phyloP scores from a whole-genome alignment of 805 yeast genomes.

The Naumovozyma castellii region DNA sequence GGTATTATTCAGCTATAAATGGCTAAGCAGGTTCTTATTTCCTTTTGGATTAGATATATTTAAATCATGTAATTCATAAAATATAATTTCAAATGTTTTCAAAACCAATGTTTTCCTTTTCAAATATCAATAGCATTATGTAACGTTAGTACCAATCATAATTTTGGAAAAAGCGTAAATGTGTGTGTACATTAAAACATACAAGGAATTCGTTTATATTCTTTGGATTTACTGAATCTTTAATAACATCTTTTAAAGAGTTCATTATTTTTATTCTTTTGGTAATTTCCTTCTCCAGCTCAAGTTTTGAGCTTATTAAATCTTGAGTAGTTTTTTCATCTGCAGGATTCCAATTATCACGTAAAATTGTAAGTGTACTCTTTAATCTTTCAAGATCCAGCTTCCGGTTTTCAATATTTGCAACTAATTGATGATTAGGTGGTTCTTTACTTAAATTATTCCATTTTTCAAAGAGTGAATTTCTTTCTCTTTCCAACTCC shows the following conservation, averaged over 20 bases:
- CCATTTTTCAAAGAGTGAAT: constrained; percentile 4
- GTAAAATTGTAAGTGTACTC: constrained; percentile 5
- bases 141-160: no score
- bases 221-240: constrained; percentile 20
- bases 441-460: constrained; percentile 11
- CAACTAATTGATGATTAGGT: constrained; percentile 10
- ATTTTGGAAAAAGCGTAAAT: no score
- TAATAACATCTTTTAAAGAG: constrained; percentile 14
- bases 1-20: no score
- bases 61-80: no score
- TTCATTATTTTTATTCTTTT: constrained; percentile 14
- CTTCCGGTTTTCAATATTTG: constrained; percentile 3
- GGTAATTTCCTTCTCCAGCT: constrained; percentile 11
- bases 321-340: constrained; percentile 9
- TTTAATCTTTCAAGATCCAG: constrained; percentile 6
- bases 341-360: constrained; percentile 11
- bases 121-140: background rate
- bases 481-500: constrained; percentile 16
- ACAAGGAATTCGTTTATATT: constrained; percentile 18
- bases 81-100: no score
- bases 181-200: no score
- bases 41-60: no score
- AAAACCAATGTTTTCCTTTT: constrained; percentile 19
- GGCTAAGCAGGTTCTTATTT: no score
- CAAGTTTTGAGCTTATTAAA: constrained; percentile 6